Evolutionary conservation across 768 basidiomycete species (phyloP), one percentile per base, ranked within the genome.

Genomic region (Xerocomus spinulosus): DNA sequence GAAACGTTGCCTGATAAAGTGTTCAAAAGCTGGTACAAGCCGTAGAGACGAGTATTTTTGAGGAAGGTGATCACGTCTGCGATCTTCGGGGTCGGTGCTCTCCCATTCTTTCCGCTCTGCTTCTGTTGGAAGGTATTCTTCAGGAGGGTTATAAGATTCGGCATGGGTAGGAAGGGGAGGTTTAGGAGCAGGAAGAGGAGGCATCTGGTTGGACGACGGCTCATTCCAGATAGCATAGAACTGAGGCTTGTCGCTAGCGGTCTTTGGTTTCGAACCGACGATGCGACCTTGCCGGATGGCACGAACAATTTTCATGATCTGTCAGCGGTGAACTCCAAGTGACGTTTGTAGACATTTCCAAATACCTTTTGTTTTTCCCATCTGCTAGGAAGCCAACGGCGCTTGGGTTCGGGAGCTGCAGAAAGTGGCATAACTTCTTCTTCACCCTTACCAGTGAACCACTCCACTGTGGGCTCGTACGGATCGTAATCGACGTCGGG

Each of bases 291-390:
- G 85, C 9, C 96, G 83, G 60, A 99, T 98, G 5, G 95, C 95
- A 39, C 94, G 92, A 52, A 99, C 94, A 52, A 98, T 97, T 79
- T 98, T 99, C 92, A 99, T 94, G 56, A 99, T 82, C 94, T 96
- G 55, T 26, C 18, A 7, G 28, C 8, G 26, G 25, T 46, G 36
- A 58, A 42, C 39, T 47, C 21, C n/a, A 44, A 34, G 32, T 42
- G 29, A 10, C 30, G 23, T 35, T 17, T 29, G 26, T 3, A 26
- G 21, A 40, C 28, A 15, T 37, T 29, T 13, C n/a, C 15, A 30
- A 64, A 45, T 59, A 92, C 94, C 81, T 99, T 99, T 77, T 96
- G 85, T 70, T 96, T 97, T 71, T 98, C 96, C 96, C 96, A 99
- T 73, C 94, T 98, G 70, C 92, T 95, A 13, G 94, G 92, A 12